Evolutionary conservation across 208 protist genomes (phyloP).

Genomic region (Trypanosoma platydactyli): DNA sequence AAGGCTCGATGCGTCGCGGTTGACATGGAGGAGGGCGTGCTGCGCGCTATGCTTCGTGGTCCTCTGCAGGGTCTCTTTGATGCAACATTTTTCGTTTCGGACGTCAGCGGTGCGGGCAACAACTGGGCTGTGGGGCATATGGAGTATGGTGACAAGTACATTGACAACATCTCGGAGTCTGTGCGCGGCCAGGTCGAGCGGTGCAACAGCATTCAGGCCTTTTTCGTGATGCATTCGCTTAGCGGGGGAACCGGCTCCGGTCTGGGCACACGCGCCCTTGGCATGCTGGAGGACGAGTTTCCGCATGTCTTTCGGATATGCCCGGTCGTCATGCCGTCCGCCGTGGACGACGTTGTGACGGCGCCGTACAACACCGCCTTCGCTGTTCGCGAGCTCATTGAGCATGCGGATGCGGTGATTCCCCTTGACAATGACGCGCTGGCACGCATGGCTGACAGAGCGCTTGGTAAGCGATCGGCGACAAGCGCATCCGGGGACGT

Average conservation of each 20-base stretch:
- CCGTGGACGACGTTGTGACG: constrained; percentile 95
- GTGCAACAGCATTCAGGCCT: constrained; percentile 96
- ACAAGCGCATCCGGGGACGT: constrained; percentile 12
- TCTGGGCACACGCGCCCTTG: constrained; percentile 91
- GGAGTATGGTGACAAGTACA: constrained; percentile 91
- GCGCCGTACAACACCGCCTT: constrained; percentile 96
- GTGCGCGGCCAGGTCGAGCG: constrained; percentile 88
- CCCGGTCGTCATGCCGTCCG: constrained; percentile 89
- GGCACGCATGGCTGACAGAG: constrained; percentile 77
- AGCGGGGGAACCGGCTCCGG: constrained; percentile 97
- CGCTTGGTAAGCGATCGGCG: constrained; percentile 23
- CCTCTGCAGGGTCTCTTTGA: constrained; percentile 91
- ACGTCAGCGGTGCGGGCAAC: constrained; percentile 89
- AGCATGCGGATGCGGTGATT: constrained; percentile 94
- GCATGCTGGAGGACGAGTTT: constrained; percentile 94
- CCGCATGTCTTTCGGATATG: constrained; percentile 89
- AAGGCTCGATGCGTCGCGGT: constrained; percentile 94
- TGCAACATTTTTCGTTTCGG: constrained; percentile 81
- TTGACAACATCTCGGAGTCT: constrained; percentile 78
- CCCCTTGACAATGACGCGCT: constrained; percentile 95
- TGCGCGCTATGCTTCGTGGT: constrained; percentile 77
- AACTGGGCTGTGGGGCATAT: constrained; percentile 95
- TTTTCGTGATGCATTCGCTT: constrained; percentile 95
- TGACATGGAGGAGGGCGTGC: constrained; percentile 96
- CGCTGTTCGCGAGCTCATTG: constrained; percentile 87